Evolutionary conservation across 345 rosid genomes (phyloP), one percentile per base, ranked within the genome.

Genomic region (Corymbia maculata): DNA sequence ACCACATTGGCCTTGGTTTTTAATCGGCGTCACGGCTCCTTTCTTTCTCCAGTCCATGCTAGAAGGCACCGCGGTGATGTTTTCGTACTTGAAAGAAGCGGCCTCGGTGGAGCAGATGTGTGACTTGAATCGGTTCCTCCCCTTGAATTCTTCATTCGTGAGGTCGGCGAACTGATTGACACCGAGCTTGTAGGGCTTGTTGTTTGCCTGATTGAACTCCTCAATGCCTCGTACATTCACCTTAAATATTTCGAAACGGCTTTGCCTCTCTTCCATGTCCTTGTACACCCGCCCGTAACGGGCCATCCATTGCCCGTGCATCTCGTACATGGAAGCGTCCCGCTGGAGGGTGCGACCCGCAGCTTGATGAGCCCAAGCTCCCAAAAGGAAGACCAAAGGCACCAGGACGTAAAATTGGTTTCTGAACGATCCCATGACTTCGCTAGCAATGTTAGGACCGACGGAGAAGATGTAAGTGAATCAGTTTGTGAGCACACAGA

Each of bases 1-100:
- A 94, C 95, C 94, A 52, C 96, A 94, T 86, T 91, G 91, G 85
- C 94, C 94, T 90, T 94, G 95, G 89, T 94, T 92, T 88, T 94
- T 94, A 17, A 94, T 86, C 6, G 89, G 90, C 16, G 95, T 93
- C 30, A 94, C 94, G 55, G 93, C 95, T 32, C 95, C 95, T 80
- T 92, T 93, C 88, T 89, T 88, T 87, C 94, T 90, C 96, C 95
- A 94, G 47, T 93, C 94, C 89, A 94, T 88, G 10, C 91, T 88
- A 7, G 92, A 16, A 0, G 94, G 94, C 28, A 91, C 90, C 0
- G 88, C 88, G 7, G 88, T 86, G 3, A 90, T 86, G 19, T 91
- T 92, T 85, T 85, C 92, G 52, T 93, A 93, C 92, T 68, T 93
- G 90, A 92, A 93, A 61, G 75, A 86, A 9, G 45, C 19, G 45